A percentile compares a stretch with the other conserved stretches of the same genome.
Conservation (phyloP, 1,284 basidiomycete species). For the Spongispora temasekensis region DNA sequence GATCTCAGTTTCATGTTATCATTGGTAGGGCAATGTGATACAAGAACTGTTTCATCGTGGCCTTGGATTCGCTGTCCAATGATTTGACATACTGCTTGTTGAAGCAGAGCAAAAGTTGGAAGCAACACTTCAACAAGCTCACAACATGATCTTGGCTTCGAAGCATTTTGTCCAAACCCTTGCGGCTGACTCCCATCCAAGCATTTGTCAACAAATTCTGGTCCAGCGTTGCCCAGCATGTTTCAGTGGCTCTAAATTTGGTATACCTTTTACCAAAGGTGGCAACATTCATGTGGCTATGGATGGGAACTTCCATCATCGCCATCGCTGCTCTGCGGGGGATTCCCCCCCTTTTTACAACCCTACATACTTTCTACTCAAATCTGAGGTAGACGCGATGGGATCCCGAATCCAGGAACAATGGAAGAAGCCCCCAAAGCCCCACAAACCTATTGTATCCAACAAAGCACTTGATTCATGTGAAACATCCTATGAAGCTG, state of each 20-base stretch:
- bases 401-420: not conserved
- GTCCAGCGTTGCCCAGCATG: constrained; percentile 6
- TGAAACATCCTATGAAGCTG: constrained; percentile 3
- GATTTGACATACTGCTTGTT: not conserved
- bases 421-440: not conserved
- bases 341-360: not conserved
- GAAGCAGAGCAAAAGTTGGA: not conserved
- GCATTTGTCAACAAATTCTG: not conserved
- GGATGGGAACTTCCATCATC: constrained; percentile 6
- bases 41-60: not conserved
- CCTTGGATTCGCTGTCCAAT: not conserved
- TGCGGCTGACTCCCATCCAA: not conserved
- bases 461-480: constrained; percentile 3
- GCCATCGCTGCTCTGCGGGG: not conserved
- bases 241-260: not conserved
- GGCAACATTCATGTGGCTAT: constrained; percentile 3
- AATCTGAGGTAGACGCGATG: constrained; percentile 4
- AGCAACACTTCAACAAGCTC: not conserved
- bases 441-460: not conserved
- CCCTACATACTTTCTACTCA: constrained; percentile 3
- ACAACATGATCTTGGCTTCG: no score
- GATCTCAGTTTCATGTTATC: no score
- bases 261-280: not conserved
- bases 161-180: not conserved
- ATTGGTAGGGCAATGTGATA: not conserved